These are phyloP conservation scores for Neofusicoccum kwambonambiense DNA, from an alignment of 2,329 filamentous ascomycete genomes.

Conservation along the genomic window DNA sequence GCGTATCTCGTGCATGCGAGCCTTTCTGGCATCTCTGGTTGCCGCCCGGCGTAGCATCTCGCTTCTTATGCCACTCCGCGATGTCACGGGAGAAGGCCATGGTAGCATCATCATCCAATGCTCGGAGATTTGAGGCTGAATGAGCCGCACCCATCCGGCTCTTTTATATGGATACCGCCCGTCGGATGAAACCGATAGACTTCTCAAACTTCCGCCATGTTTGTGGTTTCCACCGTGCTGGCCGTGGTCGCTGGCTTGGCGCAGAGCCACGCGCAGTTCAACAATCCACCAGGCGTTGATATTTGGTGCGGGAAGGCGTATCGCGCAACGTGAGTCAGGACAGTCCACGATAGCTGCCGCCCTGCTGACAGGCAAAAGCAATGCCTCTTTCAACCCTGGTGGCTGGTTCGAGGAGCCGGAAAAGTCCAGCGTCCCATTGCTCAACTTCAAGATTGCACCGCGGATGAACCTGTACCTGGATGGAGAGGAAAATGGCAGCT, in stretches of 20 bases:
- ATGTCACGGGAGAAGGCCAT: not conserved
- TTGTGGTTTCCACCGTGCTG: not conserved
- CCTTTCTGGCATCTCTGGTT: not conserved
- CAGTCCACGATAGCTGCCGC: not conserved
- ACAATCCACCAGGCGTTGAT: constrained; percentile 43
- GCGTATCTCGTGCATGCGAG: not conserved
- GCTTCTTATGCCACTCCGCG: not conserved
- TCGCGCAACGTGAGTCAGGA: constrained; percentile 32
- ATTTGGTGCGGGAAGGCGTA: constrained; percentile 54
- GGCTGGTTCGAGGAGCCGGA: constrained; percentile 45
- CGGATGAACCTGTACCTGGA: constrained; percentile 50
- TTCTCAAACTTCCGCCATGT: not conserved
- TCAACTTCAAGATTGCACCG: constrained; percentile 47
- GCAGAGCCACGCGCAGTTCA: constrained; percentile 25
- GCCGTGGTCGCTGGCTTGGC: not conserved
- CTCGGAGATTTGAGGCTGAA: not conserved
- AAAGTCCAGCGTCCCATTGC: constrained; percentile 34
- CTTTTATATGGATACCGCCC: not conserved
- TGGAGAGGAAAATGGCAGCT: constrained; percentile 41
- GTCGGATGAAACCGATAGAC: not conserved
- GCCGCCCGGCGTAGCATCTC: not conserved
- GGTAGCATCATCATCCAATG: not conserved
- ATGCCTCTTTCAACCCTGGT: constrained; percentile 49
- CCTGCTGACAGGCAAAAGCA: constrained; percentile 28
- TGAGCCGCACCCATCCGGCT: not conserved